Percentiles rank a stretch among this genome's conserved stretches.
phyloP scores from a whole-genome alignment of 2,329 filamentous ascomycete genomes.

The Ophidiomyces ophidiicola region DNA sequence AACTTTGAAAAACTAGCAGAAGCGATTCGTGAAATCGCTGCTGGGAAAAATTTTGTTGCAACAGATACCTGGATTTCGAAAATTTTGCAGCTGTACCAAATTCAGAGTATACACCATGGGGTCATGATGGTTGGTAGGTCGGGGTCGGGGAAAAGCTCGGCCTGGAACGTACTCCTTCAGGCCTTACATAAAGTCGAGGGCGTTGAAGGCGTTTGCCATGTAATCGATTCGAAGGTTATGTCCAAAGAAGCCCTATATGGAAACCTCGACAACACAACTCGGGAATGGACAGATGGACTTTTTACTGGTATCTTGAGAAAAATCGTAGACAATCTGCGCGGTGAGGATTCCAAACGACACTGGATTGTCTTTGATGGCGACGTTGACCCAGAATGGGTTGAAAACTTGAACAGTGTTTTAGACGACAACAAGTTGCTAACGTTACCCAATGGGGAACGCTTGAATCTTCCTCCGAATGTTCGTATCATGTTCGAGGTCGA shows the following conservation, averaged over 20 bases:
- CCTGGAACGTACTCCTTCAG: constrained; percentile 85
- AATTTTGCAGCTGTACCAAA: constrained; percentile 91
- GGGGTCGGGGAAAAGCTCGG: constrained; percentile 90
- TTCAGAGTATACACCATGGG: constrained; percentile 94
- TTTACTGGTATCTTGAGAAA: constrained; percentile 97
- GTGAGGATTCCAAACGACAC: constrained; percentile 90
- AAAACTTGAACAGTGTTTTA: constrained; percentile 98
- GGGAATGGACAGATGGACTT: constrained; percentile 96
- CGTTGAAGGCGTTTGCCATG: constrained; percentile 86
- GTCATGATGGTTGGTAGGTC: constrained; percentile 99
- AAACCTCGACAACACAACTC: constrained; percentile 86
- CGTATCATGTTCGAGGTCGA: constrained; percentile 99
- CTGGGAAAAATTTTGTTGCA: constrained; percentile 74
- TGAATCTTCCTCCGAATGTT: constrained; percentile 86
- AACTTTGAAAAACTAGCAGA: constrained; percentile 66
- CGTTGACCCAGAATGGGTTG: constrained; percentile 98
- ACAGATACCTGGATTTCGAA: constrained; percentile 97
- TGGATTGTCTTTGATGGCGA: constrained; percentile 99
- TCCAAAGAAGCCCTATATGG: constrained; percentile 96
- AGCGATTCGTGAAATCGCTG: constrained; percentile 70
- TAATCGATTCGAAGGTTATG: constrained; percentile 99
- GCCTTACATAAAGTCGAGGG: constrained; percentile 84
- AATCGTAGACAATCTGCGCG: constrained; percentile 96
- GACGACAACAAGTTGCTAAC: constrained; percentile 98
- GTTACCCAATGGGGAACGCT: constrained; percentile 90